phyloP scores from a whole-genome alignment of 2,329 filamentous ascomycete species.

The Cladorrhinum sp. region DNA sequence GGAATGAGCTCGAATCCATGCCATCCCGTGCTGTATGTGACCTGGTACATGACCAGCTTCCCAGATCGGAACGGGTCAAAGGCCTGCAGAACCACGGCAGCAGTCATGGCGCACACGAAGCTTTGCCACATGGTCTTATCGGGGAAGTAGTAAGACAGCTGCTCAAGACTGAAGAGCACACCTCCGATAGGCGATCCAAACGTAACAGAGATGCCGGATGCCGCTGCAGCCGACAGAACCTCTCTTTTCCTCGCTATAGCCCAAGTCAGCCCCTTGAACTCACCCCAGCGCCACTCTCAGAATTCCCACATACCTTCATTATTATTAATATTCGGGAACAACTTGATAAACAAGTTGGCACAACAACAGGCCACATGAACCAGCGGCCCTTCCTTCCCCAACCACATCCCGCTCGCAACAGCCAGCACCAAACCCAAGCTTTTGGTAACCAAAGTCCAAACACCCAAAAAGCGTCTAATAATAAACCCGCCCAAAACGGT shows the following conservation, averaged over 20 bases:
- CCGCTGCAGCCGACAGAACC: conserved; percentile 86
- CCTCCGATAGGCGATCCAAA: conserved; percentile 94
- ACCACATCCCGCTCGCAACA: conserved; percentile 91
- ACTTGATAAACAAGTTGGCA: conserved; percentile 88
- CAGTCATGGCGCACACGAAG: conserved; percentile 99
- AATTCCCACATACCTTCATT: conserved; percentile 68
- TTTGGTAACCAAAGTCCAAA: conserved; percentile 87
- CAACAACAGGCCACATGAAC: conserved; percentile 98
- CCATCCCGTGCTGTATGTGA: conserved; percentile 88
- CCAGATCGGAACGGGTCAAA: conserved; percentile 93
- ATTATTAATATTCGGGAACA: conserved; percentile 73
- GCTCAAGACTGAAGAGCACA: conserved; percentile 93
- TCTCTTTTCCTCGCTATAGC: conserved; percentile 80
- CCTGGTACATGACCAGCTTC: conserved; percentile 93
- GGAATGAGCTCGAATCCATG: conserved; percentile 91
- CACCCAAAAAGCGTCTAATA: conserved; percentile 79
- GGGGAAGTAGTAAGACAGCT: conserved; percentile 95
- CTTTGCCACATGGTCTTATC: conserved; percentile 99
- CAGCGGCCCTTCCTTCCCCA: conserved; percentile 91
- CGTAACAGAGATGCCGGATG: conserved; percentile 88
- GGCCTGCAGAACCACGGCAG: conserved; percentile 86
- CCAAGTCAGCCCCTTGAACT: conserved; percentile 8
- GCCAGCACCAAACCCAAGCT: conserved; percentile 84
- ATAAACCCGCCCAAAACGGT: conserved; percentile 92
- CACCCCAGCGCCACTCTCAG: conserved; percentile 28